These are phyloP conservation scores for Pulveroboletus sp. DNA, from an alignment of 768 basidiomycete genomes.

Conservation along the genomic window DNA sequence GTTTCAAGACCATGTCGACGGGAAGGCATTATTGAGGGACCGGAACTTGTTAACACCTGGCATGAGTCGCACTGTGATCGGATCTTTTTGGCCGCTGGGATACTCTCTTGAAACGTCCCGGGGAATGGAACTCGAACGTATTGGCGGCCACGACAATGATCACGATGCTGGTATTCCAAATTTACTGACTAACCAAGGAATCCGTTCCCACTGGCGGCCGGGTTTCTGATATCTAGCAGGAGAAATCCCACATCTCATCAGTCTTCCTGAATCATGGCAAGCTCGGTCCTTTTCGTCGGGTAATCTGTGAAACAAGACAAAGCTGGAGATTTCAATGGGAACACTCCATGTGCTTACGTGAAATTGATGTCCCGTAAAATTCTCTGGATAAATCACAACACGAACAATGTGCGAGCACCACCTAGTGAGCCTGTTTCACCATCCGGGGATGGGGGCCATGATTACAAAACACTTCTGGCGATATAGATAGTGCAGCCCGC, in stretches of 20 bases:
- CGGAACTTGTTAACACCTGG: constrained; percentile 2
- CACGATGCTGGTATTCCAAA: constrained; percentile 3
- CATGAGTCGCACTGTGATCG: constrained; percentile 7
- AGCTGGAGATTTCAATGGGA: not conserved
- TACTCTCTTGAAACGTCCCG: not conserved
- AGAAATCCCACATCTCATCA: not conserved
- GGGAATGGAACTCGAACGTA: not conserved
- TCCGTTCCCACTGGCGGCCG: not conserved
- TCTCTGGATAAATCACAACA: not conserved
- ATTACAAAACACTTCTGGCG: not conserved
- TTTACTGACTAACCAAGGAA: constrained; percentile 6
- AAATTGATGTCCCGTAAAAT: not conserved
- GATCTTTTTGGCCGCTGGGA: not conserved
- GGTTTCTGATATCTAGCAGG: not conserved
- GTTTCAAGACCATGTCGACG: not conserved
- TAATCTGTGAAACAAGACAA: not conserved
- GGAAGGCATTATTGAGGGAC: not conserved
- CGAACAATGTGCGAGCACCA: not conserved
- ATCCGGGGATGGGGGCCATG: not conserved
- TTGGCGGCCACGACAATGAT: not conserved
- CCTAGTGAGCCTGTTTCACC: not conserved
- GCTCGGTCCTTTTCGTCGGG: not conserved
- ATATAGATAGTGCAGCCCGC: not conserved
- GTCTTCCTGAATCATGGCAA: not conserved
- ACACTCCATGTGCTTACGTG: constrained; percentile 5